Conservation (phyloP, 495 filamentous ascomycete species). For the Penicillium alfredii region DNA sequence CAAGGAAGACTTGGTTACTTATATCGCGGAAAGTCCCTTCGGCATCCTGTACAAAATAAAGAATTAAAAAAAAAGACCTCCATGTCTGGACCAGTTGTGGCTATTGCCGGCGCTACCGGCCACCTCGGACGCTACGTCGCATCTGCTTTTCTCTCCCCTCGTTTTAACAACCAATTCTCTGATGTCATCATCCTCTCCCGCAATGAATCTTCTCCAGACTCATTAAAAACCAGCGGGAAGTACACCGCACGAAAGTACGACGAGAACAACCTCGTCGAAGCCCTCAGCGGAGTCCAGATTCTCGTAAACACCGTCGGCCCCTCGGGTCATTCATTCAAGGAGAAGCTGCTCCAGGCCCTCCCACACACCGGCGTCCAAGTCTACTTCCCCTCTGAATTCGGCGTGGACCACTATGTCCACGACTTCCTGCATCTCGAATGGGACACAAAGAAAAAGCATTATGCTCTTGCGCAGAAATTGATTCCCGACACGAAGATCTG, state of each 20-base stretch:
- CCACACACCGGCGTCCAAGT: conserved; percentile 13
- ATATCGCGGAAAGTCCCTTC: too few relatives aligned
- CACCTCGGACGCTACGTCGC: conserved; percentile 21
- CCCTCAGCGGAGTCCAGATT: conserved; percentile 16
- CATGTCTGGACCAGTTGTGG: conserved; percentile 18
- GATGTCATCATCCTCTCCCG: conserved; percentile 21
- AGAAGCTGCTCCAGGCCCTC: conserved; percentile 12
- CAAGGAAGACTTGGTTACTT: too few relatives aligned
- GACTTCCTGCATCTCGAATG: conserved; percentile 24
- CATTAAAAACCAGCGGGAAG: conserved; percentile 4
- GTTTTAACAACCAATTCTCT: conserved; percentile 15
- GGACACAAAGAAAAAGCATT: conserved; percentile 24
- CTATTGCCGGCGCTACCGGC: conserved; percentile 25
- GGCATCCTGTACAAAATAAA: too few relatives aligned
- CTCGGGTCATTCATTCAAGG: conserved; percentile 19
- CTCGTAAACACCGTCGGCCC: conserved; percentile 23
- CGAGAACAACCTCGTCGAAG: conserved; percentile 12
- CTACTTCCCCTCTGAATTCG: conserved; percentile 28
- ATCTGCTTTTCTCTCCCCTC: conserved; percentile 16
- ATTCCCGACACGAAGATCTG: conserved; percentile 16
- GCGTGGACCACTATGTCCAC: conserved; percentile 24
- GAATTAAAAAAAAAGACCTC: too few relatives aligned
- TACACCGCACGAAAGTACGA: conserved; percentile 14
- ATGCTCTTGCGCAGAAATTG: conserved; percentile 8
- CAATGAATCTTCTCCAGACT: conserved; percentile 6